These are phyloP conservation scores for Alnus glutinosa DNA, from an alignment of 306 rosid species.

Conservation along the genomic window DNA sequence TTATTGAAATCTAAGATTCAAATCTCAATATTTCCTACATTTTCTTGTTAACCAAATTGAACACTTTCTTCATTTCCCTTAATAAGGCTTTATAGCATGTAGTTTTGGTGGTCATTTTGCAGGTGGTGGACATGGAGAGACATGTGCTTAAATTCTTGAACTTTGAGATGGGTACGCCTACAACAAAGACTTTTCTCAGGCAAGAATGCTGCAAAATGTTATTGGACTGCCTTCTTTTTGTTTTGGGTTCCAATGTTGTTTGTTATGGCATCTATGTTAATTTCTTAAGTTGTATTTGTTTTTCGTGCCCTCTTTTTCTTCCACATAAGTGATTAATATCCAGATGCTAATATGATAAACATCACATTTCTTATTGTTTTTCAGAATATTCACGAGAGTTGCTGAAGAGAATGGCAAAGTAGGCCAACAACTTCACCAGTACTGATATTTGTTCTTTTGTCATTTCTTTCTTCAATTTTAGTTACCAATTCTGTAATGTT, in stretches of 20 bases:
- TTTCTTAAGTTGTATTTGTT: neutral
- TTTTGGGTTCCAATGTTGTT: neutral
- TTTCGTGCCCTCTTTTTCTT: neutral
- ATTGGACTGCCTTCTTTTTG: neutral
- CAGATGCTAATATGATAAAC: neutral
- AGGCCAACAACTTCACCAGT: neutral
- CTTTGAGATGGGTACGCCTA: slow-evolving; percentile 37
- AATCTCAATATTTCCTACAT: neutral
- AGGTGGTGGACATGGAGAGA: slow-evolving; percentile 49
- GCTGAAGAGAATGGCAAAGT: slow-evolving; percentile 31
- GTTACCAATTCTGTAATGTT: slow-evolving; percentile 2
- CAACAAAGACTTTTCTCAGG: slow-evolving; percentile 49
- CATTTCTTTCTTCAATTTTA: neutral
- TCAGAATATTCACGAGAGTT: slow-evolving; percentile 33
- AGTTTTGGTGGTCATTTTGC: neutral
- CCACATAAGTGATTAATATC: neutral
- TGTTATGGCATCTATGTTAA: neutral
- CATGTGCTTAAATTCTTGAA: slow-evolving; percentile 28
- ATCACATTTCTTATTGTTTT: neutral
- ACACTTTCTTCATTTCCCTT: no score
- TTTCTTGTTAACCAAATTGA: neutral
- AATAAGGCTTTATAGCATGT: neutral
- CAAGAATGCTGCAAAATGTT: slow-evolving; percentile 18
- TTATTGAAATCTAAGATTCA: neutral
- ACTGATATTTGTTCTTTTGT: neutral